Percentiles rank a stretch among this genome's conserved stretches.
phyloP scores from a whole-genome alignment of 139 green algal species.

The Deuterostichococcus epilithicus region DNA sequence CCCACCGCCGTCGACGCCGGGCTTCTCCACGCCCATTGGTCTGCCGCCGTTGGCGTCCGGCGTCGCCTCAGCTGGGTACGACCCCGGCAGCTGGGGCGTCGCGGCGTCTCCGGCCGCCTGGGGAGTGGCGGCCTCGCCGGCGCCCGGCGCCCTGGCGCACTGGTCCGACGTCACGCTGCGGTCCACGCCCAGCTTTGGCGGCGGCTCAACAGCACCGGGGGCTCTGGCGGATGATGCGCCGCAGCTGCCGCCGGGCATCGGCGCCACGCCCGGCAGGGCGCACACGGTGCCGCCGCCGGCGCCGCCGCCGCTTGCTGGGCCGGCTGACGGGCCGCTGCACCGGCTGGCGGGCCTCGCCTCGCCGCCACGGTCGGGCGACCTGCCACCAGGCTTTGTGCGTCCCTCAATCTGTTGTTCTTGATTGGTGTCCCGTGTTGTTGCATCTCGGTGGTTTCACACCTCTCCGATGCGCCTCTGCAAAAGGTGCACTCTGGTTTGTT shows the following conservation, averaged over 20 bases:
- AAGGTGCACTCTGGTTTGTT: no score
- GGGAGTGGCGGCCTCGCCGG: constrained; percentile 10
- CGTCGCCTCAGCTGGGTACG: no score
- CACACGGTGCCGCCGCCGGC: constrained; percentile 7
- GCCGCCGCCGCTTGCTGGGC: constrained; percentile 8
- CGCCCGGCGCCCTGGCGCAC: constrained; percentile 8
- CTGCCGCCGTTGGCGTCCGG: neutral
- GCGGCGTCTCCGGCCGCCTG: neutral
- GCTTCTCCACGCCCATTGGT: neutral
- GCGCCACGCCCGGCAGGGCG: constrained; percentile 18
- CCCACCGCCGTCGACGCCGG: neutral
- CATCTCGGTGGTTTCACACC: no score
- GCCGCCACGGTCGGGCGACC: neutral
- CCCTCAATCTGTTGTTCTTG: no score
- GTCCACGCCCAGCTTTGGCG: neutral
- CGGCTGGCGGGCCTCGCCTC: neutral
- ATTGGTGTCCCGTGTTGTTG: no score
- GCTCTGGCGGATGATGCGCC: neutral
- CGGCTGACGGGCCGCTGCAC: neutral
- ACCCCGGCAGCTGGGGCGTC: neutral
- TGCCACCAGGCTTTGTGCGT: neutral
- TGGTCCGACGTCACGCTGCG: no score
- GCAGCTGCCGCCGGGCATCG: neutral
- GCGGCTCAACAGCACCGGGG: neutral
- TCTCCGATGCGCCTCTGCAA: no score